A percentile compares a stretch with the other conserved stretches of the same genome.
These are phyloP conservation scores for Lepiota subincarnata DNA, from an alignment of 768 basidiomycete genomes.

Conservation along the genomic window DNA sequence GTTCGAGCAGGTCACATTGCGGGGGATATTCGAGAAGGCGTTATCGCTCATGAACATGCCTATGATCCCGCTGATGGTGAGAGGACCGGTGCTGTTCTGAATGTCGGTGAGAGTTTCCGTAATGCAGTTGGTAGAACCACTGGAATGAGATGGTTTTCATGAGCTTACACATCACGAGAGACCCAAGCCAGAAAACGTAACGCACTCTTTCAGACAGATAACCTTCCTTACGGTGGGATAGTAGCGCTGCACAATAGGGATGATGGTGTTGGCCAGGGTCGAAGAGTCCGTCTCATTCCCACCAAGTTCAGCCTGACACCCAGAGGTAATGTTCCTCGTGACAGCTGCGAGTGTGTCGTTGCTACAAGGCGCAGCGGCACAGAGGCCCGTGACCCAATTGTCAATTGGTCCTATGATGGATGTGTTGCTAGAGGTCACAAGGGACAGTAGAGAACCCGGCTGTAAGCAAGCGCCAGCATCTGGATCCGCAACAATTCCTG, in stretches of 20 bases:
- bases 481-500: conserved; percentile 36
- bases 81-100: conserved; percentile 35
- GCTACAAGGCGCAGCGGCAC: conserved; percentile 47
- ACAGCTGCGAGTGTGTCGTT: conserved; percentile 56
- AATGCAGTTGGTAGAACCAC: conserved; percentile 44
- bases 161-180: background rate
- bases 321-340: conserved; percentile 45
- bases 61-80: conserved; percentile 30
- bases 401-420: conserved; percentile 47
- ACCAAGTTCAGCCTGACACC: conserved; percentile 38
- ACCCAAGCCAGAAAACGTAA: conserved; percentile 11
- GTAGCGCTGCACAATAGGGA: conserved; percentile 39
- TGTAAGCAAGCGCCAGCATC: conserved; percentile 48
- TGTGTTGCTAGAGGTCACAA: conserved; percentile 26
- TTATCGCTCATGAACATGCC: conserved; percentile 15
- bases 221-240: conserved; percentile 58
- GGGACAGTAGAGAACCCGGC: conserved; percentile 37
- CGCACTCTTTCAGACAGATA: conserved; percentile 64
- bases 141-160: conserved; percentile 14
- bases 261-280: conserved; percentile 17
- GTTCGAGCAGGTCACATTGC: conserved; percentile 46
- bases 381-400: conserved; percentile 56
- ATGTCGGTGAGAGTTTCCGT: conserved; percentile 53
- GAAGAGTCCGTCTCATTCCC: background rate
- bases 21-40: conserved; percentile 17